phyloP scores from a whole-genome alignment of 2,329 filamentous ascomycete genomes.

The Phaeosphaeria sp. region DNA sequence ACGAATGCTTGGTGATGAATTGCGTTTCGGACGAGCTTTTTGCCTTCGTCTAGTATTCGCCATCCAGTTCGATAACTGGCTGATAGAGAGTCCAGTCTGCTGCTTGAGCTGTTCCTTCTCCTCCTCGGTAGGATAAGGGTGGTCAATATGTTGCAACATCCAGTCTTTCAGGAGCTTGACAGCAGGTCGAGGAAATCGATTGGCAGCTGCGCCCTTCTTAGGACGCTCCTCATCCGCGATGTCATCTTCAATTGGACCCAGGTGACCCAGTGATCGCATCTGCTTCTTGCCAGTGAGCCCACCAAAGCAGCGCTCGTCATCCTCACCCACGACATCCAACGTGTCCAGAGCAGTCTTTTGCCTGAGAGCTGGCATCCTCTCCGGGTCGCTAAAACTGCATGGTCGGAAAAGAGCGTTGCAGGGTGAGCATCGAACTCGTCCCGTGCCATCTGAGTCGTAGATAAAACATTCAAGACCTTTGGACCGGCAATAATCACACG shows the following conservation, averaged over 20 bases:
- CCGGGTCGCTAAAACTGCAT: conserved; percentile 54
- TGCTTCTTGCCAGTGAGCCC: conserved; percentile 48
- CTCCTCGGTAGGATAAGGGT: conserved; percentile 87
- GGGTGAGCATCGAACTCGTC: conserved; percentile 52
- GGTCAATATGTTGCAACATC: conserved; percentile 78
- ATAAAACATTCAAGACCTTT: conserved; percentile 57
- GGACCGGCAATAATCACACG: conserved; percentile 57
- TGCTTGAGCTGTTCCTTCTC: conserved; percentile 82
- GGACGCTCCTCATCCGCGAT: conserved; percentile 30
- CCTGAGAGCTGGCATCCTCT: conserved; percentile 35
- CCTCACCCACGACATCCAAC: conserved; percentile 55
- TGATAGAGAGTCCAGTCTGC: conserved; percentile 80
- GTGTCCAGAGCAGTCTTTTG: conserved; percentile 53
- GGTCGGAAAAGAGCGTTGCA: conserved; percentile 57
- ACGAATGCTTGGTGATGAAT: conserved; percentile 72
- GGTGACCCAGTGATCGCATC: conserved; percentile 43
- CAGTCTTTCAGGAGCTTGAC: conserved; percentile 83
- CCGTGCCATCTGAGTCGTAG: conserved; percentile 46
- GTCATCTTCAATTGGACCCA: conserved; percentile 45
- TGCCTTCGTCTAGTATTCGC: conserved; percentile 85
- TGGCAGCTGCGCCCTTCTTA: conserved; percentile 44
- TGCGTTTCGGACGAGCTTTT: conserved; percentile 73
- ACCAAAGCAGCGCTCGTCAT: conserved; percentile 40
- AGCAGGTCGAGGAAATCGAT: conserved; percentile 76
- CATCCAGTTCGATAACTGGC: conserved; percentile 90